Evolutionary conservation across 768 basidiomycete species (phyloP).

Genomic region (Pleurotus eryngii): DNA sequence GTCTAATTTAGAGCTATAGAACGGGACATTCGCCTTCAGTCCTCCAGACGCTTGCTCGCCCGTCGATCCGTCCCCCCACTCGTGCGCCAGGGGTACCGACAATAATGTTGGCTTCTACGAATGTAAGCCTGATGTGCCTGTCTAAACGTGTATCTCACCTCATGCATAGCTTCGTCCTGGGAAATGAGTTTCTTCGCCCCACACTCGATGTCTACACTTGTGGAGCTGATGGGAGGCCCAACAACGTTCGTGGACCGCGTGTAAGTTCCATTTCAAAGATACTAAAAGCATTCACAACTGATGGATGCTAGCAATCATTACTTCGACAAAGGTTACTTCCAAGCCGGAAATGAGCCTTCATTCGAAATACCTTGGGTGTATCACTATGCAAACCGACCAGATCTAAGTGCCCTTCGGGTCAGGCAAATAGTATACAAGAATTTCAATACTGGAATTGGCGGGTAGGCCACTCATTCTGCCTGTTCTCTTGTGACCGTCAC

Average conservation of each 20-base stretch:
- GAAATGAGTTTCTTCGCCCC: constrained; percentile 53
- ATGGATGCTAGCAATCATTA: constrained; percentile 35
- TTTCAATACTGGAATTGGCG: constrained; percentile 43
- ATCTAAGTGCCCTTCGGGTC: constrained; percentile 43
- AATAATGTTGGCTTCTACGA: constrained; percentile 52
- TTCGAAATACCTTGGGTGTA: constrained; percentile 46
- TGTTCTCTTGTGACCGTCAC: background rate
- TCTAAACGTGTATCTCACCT: background rate
- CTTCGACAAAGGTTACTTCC: constrained; percentile 41
- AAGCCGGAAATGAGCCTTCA: constrained; percentile 48
- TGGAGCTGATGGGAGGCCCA: constrained; percentile 45
- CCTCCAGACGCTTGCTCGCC: constrained; percentile 49
- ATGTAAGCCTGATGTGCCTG: constrained; percentile 28
- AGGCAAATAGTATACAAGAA: constrained; percentile 40
- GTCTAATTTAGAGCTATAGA: constrained; percentile 23
- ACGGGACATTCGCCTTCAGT: constrained; percentile 48
- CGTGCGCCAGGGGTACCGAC: constrained; percentile 46
- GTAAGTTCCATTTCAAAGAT: constrained; percentile 21
- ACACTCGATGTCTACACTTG: constrained; percentile 45
- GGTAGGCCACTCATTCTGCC: constrained; percentile 21
- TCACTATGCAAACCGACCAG: constrained; percentile 49
- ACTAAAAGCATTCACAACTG: background rate
- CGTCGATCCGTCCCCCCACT: constrained; percentile 41
- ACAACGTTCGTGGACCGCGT: constrained; percentile 38
- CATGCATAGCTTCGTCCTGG: constrained; percentile 44